phyloP scores from a whole-genome alignment of 495 filamentous ascomycete species.

The Lasiosphaeria miniovina region DNA sequence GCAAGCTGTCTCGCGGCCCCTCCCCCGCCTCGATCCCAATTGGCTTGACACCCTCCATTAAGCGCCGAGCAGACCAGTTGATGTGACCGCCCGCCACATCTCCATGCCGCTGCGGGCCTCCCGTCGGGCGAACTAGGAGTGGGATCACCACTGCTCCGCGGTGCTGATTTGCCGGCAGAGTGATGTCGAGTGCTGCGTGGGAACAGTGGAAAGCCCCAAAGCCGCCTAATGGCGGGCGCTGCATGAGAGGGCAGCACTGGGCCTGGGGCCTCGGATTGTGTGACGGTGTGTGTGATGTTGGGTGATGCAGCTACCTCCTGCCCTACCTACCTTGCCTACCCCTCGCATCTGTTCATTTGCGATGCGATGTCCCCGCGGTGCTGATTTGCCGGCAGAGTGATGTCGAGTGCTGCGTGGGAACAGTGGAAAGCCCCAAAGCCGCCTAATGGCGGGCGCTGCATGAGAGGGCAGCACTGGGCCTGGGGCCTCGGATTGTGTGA shows the following conservation, averaged over 20 bases:
- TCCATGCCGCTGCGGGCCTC: background rate
- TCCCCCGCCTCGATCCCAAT: constrained; percentile 11
- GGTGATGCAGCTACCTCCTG: too few relatives aligned
- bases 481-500: too few relatives aligned
- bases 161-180: constrained; percentile 17
- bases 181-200: constrained; percentile 5
- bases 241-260: too few relatives aligned
- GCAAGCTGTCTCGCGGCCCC: background rate
- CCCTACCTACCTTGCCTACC: too few relatives aligned
- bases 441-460: constrained; percentile 11
- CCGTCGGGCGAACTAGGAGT: constrained; percentile 8
- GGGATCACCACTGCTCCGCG: constrained; percentile 10
- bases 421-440: background rate
- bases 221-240: constrained; percentile 13
- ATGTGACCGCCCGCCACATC: constrained; percentile 3
- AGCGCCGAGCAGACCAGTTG: constrained; percentile 22
- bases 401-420: constrained; percentile 5
- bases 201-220: background rate
- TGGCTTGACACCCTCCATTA: constrained; percentile 20
- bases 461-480: too few relatives aligned
- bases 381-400: constrained; percentile 20
- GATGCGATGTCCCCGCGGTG: too few relatives aligned
- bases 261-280: too few relatives aligned
- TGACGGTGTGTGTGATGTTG: too few relatives aligned
- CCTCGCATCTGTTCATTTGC: too few relatives aligned